Evolutionary conservation across 1,284 basidiomycete genomes (phyloP), one percentile per base, ranked within the genome.

Genomic region (Anthracocystis panici-leucophaei): DNA sequence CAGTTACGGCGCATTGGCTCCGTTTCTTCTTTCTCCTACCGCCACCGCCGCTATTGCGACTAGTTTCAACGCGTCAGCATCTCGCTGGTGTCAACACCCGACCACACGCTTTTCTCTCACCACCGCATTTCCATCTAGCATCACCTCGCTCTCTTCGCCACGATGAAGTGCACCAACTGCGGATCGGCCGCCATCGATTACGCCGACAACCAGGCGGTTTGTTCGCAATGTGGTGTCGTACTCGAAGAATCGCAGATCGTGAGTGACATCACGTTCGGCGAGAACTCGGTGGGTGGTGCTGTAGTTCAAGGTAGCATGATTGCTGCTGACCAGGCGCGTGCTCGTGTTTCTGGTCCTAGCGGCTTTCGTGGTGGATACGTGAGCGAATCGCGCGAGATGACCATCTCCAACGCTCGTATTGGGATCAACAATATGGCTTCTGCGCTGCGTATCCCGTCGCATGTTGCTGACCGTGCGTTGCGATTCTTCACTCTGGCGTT

Each of bases 221-320:
- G 83, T 68, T 74, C 69, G 44, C 77, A 77, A 56, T 85, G 84
- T 65, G 84, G 84, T 66, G 73, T 82, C 70, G 94, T 98, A 18
- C 89, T 97, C 14, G 95, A 97, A 85, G 93, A 97, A 86, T 95
- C 94, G 82, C 91, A 92, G 9, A 96, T 99, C 74, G 94, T 98
- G 16, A 93, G 92, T 76, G 91, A 97, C 84, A 90, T 99, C 67
- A 91, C 92, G 0, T 99, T 99, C 81, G 94, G 94, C 25, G 97
- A 99, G 87, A 93, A 93, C 10, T 90, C 92, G 8, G 90, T 90
- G 49, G 97, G 97, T 33, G 94, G 94, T 12, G 94, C 96, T 0
- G 93, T 97, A 87, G 95, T 97, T 0, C 93, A 96, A 83, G 97
- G 97, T 20, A 92, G 93, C 16, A 97, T 93, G 83, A 93, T 99